Conservation (phyloP, 75 land plant genomes). For the Pseudotsuga menziesii region DNA sequence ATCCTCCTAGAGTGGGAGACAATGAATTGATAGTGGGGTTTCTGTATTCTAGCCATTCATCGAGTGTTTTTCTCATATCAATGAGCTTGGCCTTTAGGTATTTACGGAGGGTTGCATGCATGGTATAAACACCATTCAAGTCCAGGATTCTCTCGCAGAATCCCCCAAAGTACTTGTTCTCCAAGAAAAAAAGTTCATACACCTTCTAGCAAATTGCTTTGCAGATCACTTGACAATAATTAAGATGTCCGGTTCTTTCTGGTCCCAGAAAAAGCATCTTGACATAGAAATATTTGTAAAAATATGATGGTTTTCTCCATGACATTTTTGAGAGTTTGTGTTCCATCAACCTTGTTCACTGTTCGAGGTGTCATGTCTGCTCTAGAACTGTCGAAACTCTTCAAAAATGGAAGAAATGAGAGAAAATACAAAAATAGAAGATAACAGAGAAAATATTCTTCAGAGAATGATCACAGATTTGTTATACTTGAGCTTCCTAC, state of each 20-base stretch:
- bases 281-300: slow-evolving; percentile 38
- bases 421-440: too few relatives aligned
- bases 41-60: slow-evolving; percentile 16
- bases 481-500: too few relatives aligned
- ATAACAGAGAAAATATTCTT: too few relatives aligned
- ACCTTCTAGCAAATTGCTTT: slow-evolving; percentile 13
- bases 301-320: slow-evolving; percentile 33
- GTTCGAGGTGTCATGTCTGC: too few relatives aligned
- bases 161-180: slow-evolving; percentile 34
- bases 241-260: slow-evolving; percentile 41
- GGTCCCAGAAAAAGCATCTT: slow-evolving; percentile 18
- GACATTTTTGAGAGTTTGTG: too few relatives aligned
- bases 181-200: slow-evolving; percentile 27
- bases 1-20: background rate
- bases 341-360: too few relatives aligned
- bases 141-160: slow-evolving; percentile 25
- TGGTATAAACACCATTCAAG: slow-evolving; percentile 19
- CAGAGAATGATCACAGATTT: too few relatives aligned
- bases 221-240: slow-evolving; percentile 17
- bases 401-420: too few relatives aligned
- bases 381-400: too few relatives aligned
- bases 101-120: slow-evolving; percentile 33
- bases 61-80: slow-evolving; percentile 13
- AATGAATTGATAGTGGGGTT: background rate
- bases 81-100: slow-evolving; percentile 15